Evolutionary conservation across 108 stramenopile species (phyloP).

Genomic region (Aurantiochytrium sp.): DNA sequence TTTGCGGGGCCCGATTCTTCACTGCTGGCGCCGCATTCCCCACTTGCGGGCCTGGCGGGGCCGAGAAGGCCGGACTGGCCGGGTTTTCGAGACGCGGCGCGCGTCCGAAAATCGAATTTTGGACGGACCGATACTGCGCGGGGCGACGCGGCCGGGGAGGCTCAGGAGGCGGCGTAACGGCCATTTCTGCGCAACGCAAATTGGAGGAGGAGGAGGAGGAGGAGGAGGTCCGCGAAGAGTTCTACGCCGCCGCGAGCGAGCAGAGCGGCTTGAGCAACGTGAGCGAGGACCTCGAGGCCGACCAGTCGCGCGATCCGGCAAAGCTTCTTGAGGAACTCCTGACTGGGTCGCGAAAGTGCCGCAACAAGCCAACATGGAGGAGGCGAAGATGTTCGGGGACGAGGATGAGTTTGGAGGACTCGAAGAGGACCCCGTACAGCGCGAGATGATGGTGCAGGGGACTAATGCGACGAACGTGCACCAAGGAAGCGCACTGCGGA

Average conservation of each 20-base stretch:
- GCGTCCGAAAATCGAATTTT: neutral
- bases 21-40: too few species aligned
- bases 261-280: too few species aligned
- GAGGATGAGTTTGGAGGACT: neutral
- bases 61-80: too few species aligned
- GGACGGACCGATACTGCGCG: neutral
- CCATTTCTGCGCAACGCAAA: too few species aligned
- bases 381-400: slow-evolving; percentile 5
- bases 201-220: neutral
- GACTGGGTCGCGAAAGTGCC: too few species aligned
- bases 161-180: neutral
- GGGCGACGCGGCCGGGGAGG: neutral
- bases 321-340: too few species aligned
- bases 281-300: too few species aligned
- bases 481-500: neutral
- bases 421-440: neutral
- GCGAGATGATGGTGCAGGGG: neutral
- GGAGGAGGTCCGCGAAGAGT: neutral
- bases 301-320: too few species aligned
- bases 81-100: neutral
- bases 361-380: neutral
- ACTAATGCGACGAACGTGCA: neutral
- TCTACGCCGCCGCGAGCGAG: too few species aligned
- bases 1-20: too few species aligned
- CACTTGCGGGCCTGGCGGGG: too few species aligned